These are phyloP conservation scores for Henckelia pumila DNA, from an alignment of 257 asterid species.

Conservation along the genomic window DNA sequence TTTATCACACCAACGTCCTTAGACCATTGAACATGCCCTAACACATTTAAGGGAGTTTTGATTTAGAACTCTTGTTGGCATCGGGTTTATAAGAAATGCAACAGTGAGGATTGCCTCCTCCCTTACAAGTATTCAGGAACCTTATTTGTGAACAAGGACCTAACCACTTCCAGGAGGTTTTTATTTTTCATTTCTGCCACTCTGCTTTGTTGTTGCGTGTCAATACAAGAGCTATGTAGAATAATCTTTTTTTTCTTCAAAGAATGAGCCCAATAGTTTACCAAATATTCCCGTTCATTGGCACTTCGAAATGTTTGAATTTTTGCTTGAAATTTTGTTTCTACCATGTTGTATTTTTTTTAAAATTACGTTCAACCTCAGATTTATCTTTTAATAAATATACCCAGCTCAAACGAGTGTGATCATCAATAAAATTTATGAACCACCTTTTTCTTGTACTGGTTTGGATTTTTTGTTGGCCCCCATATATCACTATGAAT, in stretches of 20 bases:
- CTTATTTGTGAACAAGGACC: neutral
- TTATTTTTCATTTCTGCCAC: neutral
- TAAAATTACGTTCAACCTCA: neutral
- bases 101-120: no score
- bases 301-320: neutral
- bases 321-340: neutral
- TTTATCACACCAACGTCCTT: no score
- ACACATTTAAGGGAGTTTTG: no score
- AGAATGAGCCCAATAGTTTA: neutral
- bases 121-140: no score
- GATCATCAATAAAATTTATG: neutral
- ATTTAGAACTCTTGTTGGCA: no score
- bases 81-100: no score
- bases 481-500: neutral
- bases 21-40: no score
- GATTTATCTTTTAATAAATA: neutral
- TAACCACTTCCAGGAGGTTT: neutral
- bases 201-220: neutral
- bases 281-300: slow-evolving; percentile 3
- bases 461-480: neutral
- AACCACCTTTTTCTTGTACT: neutral
- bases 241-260: slow-evolving; percentile 4
- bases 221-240: neutral
- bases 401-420: neutral
- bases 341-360: slow-evolving; percentile 1